Base-by-base conservation (phyloP, 306 rosid genomes). In the Cyclanthera cordifolia region DNA sequence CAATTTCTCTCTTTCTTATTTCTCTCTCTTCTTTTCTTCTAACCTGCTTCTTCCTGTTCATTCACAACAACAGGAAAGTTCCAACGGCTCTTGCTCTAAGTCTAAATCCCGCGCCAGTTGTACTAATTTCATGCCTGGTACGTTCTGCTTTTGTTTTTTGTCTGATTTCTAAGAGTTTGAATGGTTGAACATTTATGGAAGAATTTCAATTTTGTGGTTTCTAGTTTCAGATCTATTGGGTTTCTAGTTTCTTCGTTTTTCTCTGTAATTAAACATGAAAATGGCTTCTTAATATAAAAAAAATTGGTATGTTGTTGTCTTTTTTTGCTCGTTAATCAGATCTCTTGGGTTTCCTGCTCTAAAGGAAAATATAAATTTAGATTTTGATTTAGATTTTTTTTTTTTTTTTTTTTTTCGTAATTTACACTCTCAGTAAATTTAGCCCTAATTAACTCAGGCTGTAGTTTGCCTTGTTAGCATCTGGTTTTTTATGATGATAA, bases 41-140 rank as follows among this genome's bases (percentile, higher is more conserved):
- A 17, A 56, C 50, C 65, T 32, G 1, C 46, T 79, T 30, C 74
- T 24, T 41, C 68, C 43, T 48, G 34, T 53, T 65, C 74, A 27
- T 69, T 56, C 69, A 63, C 79, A 65, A 28, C 57, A 67, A 70
- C 70, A 71, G 27, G 68, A 59, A 73, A 68, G 74, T 64, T 55
- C 55, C 66, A 67, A 58, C 65, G 63, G 28, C 53, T 20, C 65
- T 72, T 60, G 39, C 65, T 53, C n/a, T 23, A 11, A 66, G 8
- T 41, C 71, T 19, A 51, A 58, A 48, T 15, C 53, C 21, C 32
- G 80, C 69, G 83, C 21, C 41, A 77, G 67, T 37, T 74, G 67
- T 67, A 2, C 77, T 45, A 4, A 64, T 19, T 76, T 47, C 32
- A 30, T 24, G 71, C 71, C 82, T 77, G 85, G 92, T 85, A 72